Conservation (phyloP, 2,329 filamentous ascomycete genomes). For the Neofusicoccum ribis region DNA sequence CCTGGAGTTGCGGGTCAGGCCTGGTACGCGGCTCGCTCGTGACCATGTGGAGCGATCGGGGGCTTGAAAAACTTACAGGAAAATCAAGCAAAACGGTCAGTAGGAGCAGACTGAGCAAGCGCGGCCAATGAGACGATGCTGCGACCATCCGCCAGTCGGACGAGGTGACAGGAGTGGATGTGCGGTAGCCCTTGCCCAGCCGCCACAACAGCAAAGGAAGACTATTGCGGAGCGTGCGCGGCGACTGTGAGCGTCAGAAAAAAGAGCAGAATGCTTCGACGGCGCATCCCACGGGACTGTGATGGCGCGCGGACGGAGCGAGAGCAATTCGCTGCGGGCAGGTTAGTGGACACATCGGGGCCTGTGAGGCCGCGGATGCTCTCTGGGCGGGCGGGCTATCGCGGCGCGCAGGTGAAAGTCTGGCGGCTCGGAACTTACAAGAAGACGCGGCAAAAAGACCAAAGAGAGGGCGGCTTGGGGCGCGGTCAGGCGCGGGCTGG, state of each 20-base stretch:
- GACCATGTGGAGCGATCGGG: slow-evolving; percentile 16
- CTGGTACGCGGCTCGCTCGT: slow-evolving; percentile 5
- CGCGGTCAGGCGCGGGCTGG: not conserved
- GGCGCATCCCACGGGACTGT: not conserved
- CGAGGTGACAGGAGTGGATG: slow-evolving; percentile 9
- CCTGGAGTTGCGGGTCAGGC: not conserved
- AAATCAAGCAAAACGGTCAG: not conserved
- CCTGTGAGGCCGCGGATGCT: not conserved
- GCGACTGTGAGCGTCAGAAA: slow-evolving; percentile 4
- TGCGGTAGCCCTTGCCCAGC: not conserved
- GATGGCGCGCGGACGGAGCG: not conserved
- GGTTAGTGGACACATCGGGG: not conserved
- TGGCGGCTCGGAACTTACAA: not conserved
- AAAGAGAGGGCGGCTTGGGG: not conserved
- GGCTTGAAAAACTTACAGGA: not conserved
- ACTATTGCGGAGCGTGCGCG: slow-evolving; percentile 1
- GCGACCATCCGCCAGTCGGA: not conserved
- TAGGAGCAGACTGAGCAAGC: not conserved
- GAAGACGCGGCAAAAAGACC: not conserved
- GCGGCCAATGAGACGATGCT: not conserved
- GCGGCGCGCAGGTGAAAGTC: not conserved
- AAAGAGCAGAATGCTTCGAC: not conserved
- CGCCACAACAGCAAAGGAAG: not conserved
- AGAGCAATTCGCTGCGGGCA: slow-evolving; percentile 2
- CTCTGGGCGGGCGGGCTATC: not conserved